Evolutionary conservation across 2,329 filamentous ascomycete species (phyloP), one percentile per base, ranked within the genome.

Genomic region (Leptodontidium sp.): DNA sequence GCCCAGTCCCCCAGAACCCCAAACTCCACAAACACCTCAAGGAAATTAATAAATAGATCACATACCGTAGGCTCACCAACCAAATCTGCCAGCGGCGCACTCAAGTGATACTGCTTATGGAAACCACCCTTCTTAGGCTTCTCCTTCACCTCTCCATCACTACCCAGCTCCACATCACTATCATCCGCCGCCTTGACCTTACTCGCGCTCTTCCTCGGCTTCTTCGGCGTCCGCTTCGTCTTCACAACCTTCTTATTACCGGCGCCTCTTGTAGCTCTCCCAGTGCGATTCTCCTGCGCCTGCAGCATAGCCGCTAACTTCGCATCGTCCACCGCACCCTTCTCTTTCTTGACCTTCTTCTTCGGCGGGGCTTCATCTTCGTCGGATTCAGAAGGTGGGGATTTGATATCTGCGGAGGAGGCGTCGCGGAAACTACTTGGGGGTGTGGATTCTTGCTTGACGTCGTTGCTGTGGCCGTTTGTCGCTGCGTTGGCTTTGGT

Each of bases 261-360:
- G 12, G 90, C 92, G 7, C 93, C 93, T 55, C 95, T 87, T 2
- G 94, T 98, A 21, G 92, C 86, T 61, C 88, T 89, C 2, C 82
- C 84, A 61, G 87, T 82, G 69, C 88, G 86, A 80, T 98, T 97
- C 82, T 98, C 93, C 80, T 98, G 93, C 0, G 94, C 95, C 81
- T 99, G 96, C 45, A 99, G 85, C 79, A 91, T 89, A 17, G 94
- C 94, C 0, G 96, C 96, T 70, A 95, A 88, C 55, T 91, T 89
- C 43, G 95, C 96, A 80, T 99, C 96, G 40, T 92, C 91, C 72
- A 97, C 93, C n/a, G 57, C 57, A 6, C 21, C 21, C 38, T 59
- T 59, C 73, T 87, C 82, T 35, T 88, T 86, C 53, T 87, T 86
- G 77, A 90, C 90, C 67, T 93, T 93, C 78, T 90, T 92, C 72